Conservation (phyloP, 2,329 filamentous ascomycete species). For the Hypoxylon rubiginosum region DNA sequence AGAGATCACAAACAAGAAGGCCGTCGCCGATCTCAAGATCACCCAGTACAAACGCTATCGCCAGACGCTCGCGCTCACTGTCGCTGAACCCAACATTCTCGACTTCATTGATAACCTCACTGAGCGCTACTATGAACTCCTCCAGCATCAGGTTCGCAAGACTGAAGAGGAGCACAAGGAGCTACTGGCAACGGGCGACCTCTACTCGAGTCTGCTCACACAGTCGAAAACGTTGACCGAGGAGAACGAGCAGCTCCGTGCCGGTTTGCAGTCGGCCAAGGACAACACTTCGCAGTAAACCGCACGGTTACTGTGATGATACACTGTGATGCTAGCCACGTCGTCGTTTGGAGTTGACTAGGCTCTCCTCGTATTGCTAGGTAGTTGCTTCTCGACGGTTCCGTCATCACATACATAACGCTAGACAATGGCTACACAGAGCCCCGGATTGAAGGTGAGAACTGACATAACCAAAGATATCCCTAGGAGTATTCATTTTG, state of each 20-base stretch:
- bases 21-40: neutral
- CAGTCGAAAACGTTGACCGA: neutral
- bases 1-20: neutral
- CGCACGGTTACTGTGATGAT: neutral
- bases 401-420: neutral
- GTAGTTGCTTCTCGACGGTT: neutral
- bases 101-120: neutral
- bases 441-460: neutral
- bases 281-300: neutral
- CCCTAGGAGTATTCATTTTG: neutral
- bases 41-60: neutral
- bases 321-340: neutral
- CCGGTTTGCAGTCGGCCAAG: neutral
- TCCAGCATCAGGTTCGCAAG: slow-evolving; percentile 5
- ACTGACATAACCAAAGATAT: neutral
- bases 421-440: neutral
- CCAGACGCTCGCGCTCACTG: neutral
- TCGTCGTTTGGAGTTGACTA: neutral
- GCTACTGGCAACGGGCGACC: neutral
- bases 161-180: neutral
- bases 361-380: neutral
- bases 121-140: slow-evolving; percentile 15
- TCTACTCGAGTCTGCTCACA: neutral
- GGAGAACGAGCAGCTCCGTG: slow-evolving; percentile 14
- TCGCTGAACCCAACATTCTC: neutral